phyloP scores from a whole-genome alignment of 441 rosid species.

The Aquilaria agallochum region DNA sequence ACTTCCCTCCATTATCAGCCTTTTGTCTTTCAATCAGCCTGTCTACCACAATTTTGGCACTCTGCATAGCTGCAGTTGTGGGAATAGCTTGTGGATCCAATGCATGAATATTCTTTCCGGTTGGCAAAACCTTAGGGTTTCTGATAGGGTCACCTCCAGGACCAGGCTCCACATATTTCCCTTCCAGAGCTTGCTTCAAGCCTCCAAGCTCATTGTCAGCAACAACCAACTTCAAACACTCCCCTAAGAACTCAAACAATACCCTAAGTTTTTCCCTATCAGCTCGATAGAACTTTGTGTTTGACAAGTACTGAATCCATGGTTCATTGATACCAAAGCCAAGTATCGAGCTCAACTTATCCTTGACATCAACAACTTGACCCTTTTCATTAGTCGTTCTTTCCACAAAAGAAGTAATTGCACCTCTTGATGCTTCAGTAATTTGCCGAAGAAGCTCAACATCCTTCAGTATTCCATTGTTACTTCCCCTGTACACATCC shows the following conservation, averaged over 20 bases:
- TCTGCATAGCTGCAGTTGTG: constrained; percentile 95
- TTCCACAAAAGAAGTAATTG: constrained; percentile 75
- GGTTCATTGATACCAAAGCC: constrained; percentile 98
- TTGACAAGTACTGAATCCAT: constrained; percentile 86
- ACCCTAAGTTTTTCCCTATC: constrained; percentile 79
- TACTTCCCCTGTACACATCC: constrained; percentile 81
- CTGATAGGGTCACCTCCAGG: constrained; percentile 99
- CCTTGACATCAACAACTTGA: constrained; percentile 77
- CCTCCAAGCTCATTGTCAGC: constrained; percentile 96
- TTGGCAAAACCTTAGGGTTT: constrained; percentile 94
- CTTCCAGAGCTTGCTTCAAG: constrained; percentile 93
- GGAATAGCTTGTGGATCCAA: constrained; percentile 98
- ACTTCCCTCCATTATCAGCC: constrained; percentile 84
- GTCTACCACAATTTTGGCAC: constrained; percentile 89
- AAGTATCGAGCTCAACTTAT: constrained; percentile 72
- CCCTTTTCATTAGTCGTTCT: constrained; percentile 81
- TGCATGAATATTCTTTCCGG: constrained; percentile 98
- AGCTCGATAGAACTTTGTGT: constrained; percentile 86
- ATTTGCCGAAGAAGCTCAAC: constrained; percentile 97
- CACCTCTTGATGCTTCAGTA: constrained; percentile 93
- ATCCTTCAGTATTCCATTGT: constrained; percentile 86
- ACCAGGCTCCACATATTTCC: constrained; percentile 95
- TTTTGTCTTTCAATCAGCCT: constrained; percentile 91
- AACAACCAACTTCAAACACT: constrained; percentile 83
- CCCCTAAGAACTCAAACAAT: constrained; percentile 78